Evolutionary conservation across 805 yeast species (phyloP), one percentile per base, ranked within the genome.

Genomic region (Kodamaea kakaduensis): DNA sequence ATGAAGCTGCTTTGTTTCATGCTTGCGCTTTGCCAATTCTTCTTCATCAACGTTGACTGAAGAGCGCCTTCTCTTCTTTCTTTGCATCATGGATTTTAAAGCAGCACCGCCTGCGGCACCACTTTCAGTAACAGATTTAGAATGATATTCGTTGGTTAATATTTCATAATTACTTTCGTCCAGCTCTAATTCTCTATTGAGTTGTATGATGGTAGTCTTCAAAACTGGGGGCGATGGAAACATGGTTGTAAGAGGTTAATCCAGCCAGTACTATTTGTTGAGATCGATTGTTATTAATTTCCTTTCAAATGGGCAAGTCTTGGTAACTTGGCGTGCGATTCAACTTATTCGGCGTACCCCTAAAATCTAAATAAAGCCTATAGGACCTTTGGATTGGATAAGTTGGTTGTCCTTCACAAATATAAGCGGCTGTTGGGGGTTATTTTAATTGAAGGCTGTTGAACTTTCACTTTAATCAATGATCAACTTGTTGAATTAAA

Each of bases 1-100:
- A 54, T 85, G 95, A 25, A 65, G 54, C 46, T 66, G 71, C 40
- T 65, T 67, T 1, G 71, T 67, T 44, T 67, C 72, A 28, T 55
- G 52, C 36, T 58, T 61, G n/a, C 73, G 35, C 45, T 61, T 58
- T 9, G 64, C 67, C 37, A 66, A 50, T 42, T 67, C 73, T 32
- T 62, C 64, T 22, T 63, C 58, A 35, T 64, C 67, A 9, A 61
- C 51, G 28, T 59, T 58, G 6, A 63, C 56, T 1, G 64, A 54
- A 3, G 66, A 58, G 37, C 73, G 50, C 47, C 73, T 51, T 37
- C 71, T 48, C 38, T 64, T 64, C 43, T 66, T 66, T 32, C 54
- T 52, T 39, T 30, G 34, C 28, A 24, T 36, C 15, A 29, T 19
- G 7, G 25, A 9, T n/a, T 25, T 17, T 17, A 24, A 17, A 14